Evolutionary conservation across 2,329 filamentous ascomycete genomes (phyloP).

Genomic region (Sporothrix protearum): DNA sequence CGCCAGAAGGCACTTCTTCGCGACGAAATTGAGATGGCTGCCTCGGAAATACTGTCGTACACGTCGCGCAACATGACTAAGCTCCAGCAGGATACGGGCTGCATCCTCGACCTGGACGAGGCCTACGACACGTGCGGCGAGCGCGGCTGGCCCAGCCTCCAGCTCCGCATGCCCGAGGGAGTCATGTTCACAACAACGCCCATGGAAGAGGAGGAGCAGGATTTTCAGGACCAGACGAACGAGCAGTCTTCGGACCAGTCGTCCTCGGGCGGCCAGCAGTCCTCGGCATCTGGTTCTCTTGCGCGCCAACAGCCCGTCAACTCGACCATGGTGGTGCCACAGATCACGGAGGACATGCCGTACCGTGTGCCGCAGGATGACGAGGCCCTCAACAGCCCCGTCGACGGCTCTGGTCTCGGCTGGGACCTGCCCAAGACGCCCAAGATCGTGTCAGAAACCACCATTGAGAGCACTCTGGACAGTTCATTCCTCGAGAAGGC

Average conservation of each 20-base stretch:
- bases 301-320: conserved; percentile 20
- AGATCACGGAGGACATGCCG: conserved; percentile 24
- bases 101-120: conserved; percentile 32
- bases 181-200: conserved; percentile 22
- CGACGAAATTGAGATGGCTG: conserved; percentile 23
- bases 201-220: conserved; percentile 19
- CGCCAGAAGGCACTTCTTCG: conserved; percentile 26
- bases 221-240: conserved; percentile 1
- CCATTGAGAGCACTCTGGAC: conserved; percentile 9
- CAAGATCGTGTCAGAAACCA: not conserved
- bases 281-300: not conserved
- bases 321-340: conserved; percentile 21
- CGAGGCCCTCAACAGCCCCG: conserved; percentile 27
- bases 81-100: conserved; percentile 31
- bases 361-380: conserved; percentile 27
- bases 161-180: conserved; percentile 28
- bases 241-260: not conserved
- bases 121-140: conserved; percentile 28
- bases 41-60: conserved; percentile 30
- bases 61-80: conserved; percentile 31
- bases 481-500: conserved; percentile 19
- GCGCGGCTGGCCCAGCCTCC: conserved; percentile 31
- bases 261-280: not conserved
- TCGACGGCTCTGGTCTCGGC: conserved; percentile 7
- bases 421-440: conserved; percentile 24